Evolutionary conservation across 2,329 filamentous ascomycete genomes (phyloP).

Genomic region (Sphaerulina populicola): DNA sequence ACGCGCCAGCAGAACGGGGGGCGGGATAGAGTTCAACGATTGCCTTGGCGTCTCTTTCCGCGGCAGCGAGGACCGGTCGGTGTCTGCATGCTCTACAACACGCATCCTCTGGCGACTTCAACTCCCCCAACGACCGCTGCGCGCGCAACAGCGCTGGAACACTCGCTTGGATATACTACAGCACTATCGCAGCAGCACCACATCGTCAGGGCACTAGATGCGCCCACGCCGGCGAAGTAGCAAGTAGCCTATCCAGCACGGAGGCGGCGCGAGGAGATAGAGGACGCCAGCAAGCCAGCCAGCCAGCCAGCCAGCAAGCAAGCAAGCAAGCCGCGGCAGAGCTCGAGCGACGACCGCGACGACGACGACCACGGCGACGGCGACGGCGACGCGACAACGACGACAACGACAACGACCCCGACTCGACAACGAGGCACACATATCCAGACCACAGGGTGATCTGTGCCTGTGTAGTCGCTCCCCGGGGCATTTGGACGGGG

Average conservation of each 20-base stretch:
- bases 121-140: not conserved
- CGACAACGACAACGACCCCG: too few species aligned
- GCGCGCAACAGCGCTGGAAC: conserved; percentile 8
- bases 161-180: conserved; percentile 2
- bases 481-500: not conserved
- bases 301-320: too few species aligned
- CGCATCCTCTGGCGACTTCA: not conserved
- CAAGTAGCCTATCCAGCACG: not conserved
- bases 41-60: not conserved
- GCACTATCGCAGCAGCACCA: not conserved
- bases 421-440: not conserved
- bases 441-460: not conserved
- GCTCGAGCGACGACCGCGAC: not conserved
- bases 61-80: not conserved
- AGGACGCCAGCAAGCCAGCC: not conserved
- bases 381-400: too few species aligned
- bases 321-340: conserved; percentile 1
- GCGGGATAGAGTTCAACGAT: not conserved
- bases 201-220: not conserved
- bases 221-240: not conserved
- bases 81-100: not conserved
- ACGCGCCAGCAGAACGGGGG: not conserved
- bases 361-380: too few species aligned
- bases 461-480: not conserved
- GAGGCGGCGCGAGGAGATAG: conserved; percentile 2